Conservation (phyloP, 2,329 filamentous ascomycete genomes). For the Dactylonectria estremocensis region DNA sequence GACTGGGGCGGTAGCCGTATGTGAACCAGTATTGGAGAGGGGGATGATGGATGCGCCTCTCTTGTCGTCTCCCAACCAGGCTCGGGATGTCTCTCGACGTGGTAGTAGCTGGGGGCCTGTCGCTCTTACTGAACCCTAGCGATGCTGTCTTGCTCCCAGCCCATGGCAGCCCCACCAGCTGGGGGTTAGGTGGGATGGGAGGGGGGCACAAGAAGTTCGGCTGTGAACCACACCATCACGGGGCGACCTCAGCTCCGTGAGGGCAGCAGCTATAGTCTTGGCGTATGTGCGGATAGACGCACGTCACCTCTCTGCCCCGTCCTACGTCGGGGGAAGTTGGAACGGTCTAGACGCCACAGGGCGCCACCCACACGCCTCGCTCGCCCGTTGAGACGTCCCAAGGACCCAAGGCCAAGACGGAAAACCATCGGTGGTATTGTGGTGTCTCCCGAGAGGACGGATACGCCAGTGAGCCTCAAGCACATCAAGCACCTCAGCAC, state of each 20-base stretch:
- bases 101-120: not conserved
- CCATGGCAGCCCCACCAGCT: conserved; percentile 16
- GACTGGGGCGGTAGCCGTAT: conserved; percentile 22
- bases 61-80: not conserved
- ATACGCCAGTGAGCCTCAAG: conserved; percentile 43
- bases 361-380: conserved; percentile 5
- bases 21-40: conserved; percentile 12
- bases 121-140: conserved; percentile 9
- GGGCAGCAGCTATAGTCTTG: conserved; percentile 18
- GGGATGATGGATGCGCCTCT: not conserved
- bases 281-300: conserved; percentile 29
- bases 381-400: conserved; percentile 7
- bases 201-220: conserved; percentile 13
- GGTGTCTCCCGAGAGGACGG: conserved; percentile 27
- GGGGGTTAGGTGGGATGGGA: not conserved
- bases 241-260: conserved; percentile 30
- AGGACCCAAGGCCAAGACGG: conserved; percentile 8
- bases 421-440: conserved; percentile 15
- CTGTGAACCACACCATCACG: conserved; percentile 29
- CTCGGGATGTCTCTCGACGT: not conserved
- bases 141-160: conserved; percentile 5
- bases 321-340: not conserved
- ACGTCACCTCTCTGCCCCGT: conserved; percentile 24
- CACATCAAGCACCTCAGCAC: too few relatives aligned
- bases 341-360: not conserved